Percentiles rank a stretch among this genome's conserved stretches.
Conservation (phyloP, 768 basidiomycete genomes). For the Strobilomyces confusus region DNA sequence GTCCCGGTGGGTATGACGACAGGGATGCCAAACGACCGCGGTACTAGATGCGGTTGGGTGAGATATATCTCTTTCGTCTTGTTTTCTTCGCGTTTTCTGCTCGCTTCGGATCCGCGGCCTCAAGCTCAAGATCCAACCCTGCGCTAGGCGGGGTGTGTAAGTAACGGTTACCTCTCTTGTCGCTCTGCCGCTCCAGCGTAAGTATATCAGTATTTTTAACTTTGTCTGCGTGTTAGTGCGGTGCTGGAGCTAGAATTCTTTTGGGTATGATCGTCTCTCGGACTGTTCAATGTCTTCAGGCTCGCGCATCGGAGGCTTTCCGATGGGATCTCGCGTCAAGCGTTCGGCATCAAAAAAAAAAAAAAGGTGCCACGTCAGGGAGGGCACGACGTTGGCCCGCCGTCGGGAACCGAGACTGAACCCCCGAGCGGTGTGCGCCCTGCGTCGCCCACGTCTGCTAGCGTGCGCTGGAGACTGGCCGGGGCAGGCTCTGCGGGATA, state of each 20-base stretch:
- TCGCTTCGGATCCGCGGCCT: conserved; percentile 21
- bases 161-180: conserved; percentile 28
- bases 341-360: conserved; percentile 11
- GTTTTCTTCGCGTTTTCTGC: conserved; percentile 21
- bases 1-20: conserved; percentile 76
- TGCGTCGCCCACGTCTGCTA: neutral
- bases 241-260: conserved; percentile 2
- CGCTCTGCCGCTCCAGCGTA: conserved; percentile 29
- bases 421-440: neutral
- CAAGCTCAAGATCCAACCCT: conserved; percentile 20
- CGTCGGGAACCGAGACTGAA: neutral
- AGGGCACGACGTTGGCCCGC: neutral
- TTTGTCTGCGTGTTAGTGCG: conserved; percentile 6
- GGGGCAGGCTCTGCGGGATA: neutral
- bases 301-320: neutral
- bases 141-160: conserved; percentile 34
- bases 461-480: no score
- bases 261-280: conserved; percentile 4
- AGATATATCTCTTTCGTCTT: conserved; percentile 28
- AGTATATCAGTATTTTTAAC: conserved; percentile 34
- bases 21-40: conserved; percentile 78
- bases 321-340: conserved; percentile 18
- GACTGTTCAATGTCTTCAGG: neutral
- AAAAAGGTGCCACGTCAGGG: conserved; percentile 19
- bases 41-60: conserved; percentile 52